Evolutionary conservation across 2,329 filamentous ascomycete genomes (phyloP).

Genomic region (Drechslerella coelobrocha): DNA sequence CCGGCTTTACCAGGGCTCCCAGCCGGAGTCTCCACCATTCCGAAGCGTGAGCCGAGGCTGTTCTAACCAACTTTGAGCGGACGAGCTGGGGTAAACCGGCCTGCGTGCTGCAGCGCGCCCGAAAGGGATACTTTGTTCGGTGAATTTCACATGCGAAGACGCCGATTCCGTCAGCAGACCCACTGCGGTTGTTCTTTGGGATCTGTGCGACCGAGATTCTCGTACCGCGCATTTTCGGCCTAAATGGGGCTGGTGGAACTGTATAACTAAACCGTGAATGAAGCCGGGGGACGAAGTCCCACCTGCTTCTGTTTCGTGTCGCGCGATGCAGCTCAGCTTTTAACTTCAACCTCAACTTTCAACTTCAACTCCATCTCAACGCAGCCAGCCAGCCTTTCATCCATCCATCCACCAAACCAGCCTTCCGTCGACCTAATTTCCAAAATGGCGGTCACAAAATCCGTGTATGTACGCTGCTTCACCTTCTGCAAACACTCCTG

Average conservation of each 20-base stretch:
- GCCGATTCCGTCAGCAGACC: constrained; percentile 33
- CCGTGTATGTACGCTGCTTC: constrained; percentile 12
- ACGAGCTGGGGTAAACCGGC: too few relatives aligned
- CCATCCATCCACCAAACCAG: neutral
- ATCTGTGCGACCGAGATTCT: constrained; percentile 43
- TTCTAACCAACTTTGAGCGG: too few relatives aligned
- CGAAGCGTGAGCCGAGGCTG: too few relatives aligned
- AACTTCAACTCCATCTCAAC: constrained; percentile 20
- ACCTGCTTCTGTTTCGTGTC: neutral
- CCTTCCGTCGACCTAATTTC: neutral
- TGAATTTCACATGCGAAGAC: constrained; percentile 40
- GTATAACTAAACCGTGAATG: neutral
- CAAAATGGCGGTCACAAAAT: constrained; percentile 43
- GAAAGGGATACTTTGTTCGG: constrained; percentile 10
- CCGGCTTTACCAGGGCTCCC: too few relatives aligned
- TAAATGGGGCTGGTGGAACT: constrained; percentile 4
- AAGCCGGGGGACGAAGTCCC: neutral
- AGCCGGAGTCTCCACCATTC: too few relatives aligned
- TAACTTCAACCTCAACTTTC: neutral
- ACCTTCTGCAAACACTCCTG: neutral
- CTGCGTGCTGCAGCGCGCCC: too few relatives aligned
- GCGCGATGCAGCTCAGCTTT: too few relatives aligned
- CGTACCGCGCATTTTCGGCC: constrained; percentile 45
- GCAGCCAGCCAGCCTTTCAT: neutral
- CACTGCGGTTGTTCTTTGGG: neutral